Conservation (phyloP, 768 basidiomycete species). For the Russula compacta region DNA sequence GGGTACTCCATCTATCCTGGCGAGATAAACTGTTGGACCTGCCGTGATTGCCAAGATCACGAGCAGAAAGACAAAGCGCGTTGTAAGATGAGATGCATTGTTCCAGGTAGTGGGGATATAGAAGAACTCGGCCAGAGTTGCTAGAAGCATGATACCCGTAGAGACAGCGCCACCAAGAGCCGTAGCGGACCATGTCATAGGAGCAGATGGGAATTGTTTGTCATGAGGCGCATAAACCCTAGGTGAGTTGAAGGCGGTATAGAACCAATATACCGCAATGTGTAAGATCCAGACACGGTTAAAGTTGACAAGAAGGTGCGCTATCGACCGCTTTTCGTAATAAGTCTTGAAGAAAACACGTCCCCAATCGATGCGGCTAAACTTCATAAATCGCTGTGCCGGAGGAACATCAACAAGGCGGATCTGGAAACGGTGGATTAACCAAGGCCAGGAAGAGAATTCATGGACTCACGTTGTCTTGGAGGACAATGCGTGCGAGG, state of each 20-base stretch:
- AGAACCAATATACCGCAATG: conserved; percentile 90
- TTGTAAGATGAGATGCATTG: conserved; percentile 93
- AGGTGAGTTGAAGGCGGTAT: conserved; percentile 96
- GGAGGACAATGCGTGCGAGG: conserved; percentile 81
- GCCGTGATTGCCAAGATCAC: conserved; percentile 88
- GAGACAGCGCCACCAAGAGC: conserved; percentile 96
- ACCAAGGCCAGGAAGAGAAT: neutral
- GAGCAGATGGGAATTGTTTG: conserved; percentile 59
- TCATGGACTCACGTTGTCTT: conserved; percentile 61
- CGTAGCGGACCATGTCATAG: conserved; percentile 92
- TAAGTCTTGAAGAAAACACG: conserved; percentile 98
- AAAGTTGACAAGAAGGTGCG: conserved; percentile 96
- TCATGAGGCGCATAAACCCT: conserved; percentile 74
- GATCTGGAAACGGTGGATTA: conserved; percentile 39
- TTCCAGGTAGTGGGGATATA: conserved; percentile 99
- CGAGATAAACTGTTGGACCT: conserved; percentile 92
- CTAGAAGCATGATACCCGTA: conserved; percentile 86
- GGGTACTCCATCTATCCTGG: conserved; percentile 63
- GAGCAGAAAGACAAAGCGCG: conserved; percentile 85
- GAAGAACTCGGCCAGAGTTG: conserved; percentile 89
- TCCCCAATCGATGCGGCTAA: conserved; percentile 89
- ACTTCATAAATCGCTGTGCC: conserved; percentile 86
- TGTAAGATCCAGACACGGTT: conserved; percentile 99
- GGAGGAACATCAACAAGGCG: conserved; percentile 89
- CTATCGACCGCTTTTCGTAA: conserved; percentile 87